Conservation (phyloP, 768 basidiomycete species). For the Amanita pallidorosea region DNA sequence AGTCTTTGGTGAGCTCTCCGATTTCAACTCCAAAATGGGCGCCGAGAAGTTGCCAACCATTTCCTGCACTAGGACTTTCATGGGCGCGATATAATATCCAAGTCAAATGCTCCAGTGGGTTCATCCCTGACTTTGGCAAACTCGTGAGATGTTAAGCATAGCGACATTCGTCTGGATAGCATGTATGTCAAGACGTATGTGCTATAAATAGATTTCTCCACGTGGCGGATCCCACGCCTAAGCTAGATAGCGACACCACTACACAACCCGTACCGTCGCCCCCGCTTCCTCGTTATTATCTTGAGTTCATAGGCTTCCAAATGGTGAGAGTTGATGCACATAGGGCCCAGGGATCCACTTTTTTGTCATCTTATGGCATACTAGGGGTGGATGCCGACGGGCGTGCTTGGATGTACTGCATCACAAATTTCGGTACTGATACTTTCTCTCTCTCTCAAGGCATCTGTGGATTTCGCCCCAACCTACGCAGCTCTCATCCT, state of each 20-base stretch:
- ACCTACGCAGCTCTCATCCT: conserved; percentile 98
- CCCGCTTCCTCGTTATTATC: conserved; percentile 10
- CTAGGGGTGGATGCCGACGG: conserved; percentile 15
- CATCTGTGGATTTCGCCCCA: conserved; percentile 72
- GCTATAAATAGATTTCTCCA: not conserved
- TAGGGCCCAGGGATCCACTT: conserved; percentile 4
- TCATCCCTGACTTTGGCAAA: conserved; percentile 82
- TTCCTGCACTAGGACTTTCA: conserved; percentile 99
- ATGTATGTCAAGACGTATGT: no score
- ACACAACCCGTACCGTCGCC: conserved; percentile 10
- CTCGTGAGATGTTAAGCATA: conserved; percentile 84
- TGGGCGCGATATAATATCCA: conserved; percentile 90
- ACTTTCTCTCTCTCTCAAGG: conserved; percentile 14
- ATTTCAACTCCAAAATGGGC: no score
- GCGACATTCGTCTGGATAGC: conserved; percentile 85
- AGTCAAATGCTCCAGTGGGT: no score
- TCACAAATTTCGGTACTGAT: not conserved
- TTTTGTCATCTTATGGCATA: conserved; percentile 8
- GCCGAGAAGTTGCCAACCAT: no score
- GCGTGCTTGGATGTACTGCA: conserved; percentile 12
- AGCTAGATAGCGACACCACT: conserved; percentile 7
- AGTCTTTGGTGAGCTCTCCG: no score
- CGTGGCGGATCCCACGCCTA: not conserved
- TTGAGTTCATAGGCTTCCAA: conserved; percentile 11
- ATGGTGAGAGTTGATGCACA: conserved; percentile 16